Base-by-base conservation (phyloP, 75 land plant genomes). In the Cunninghamia lanceolata region DNA sequence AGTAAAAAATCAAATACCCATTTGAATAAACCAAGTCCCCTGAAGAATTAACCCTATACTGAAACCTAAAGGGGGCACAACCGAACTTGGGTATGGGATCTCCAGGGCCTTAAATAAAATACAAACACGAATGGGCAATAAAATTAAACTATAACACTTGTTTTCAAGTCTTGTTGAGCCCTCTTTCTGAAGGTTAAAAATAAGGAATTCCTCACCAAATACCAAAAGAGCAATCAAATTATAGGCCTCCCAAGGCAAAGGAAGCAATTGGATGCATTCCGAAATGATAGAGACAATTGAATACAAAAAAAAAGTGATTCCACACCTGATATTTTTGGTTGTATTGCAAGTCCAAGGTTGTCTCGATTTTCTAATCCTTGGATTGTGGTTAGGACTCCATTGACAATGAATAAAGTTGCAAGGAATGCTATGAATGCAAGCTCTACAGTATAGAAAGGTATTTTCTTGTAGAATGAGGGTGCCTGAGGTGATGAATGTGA, bases 1-100 rank as follows among this genome's bases (percentile, higher is more conserved):
- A 19, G 92, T 89, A 86, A 88, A 95, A 86, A 96, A 88, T 14
- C 95, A 96, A 45, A 94, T 81, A 0, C 91, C 98, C 94, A 98
- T 98, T 88, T 98, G 99, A 34, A 98, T 0, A 79, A 96, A n/a
- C n/a, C n/a, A n/a, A n/a, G n/a, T n/a, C n/a, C n/a, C n/a, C n/a
- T n/a, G n/a, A n/a, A n/a, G n/a, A 85, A 94, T 86, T 38, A 98
- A 86, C 39, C 94, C 95, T 47, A 86, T 54, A 70, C 90, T 94
- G 1, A 93, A 90, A 2, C 73, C 92, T 63, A 98, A 45, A 47
- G 90, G 87, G 0, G 96, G 91, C 77, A 70, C 81, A 8, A 8
- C 82, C 11, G 94, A 86, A 13, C 59, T 59, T 0, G 96, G 93
- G 42, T 87, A 88, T n/a, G n/a, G n/a, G n/a, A n/a, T n/a, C n/a